Conservation (phyloP, 805 yeast genomes). For the Maudiozyma serrabonitensis region DNA sequence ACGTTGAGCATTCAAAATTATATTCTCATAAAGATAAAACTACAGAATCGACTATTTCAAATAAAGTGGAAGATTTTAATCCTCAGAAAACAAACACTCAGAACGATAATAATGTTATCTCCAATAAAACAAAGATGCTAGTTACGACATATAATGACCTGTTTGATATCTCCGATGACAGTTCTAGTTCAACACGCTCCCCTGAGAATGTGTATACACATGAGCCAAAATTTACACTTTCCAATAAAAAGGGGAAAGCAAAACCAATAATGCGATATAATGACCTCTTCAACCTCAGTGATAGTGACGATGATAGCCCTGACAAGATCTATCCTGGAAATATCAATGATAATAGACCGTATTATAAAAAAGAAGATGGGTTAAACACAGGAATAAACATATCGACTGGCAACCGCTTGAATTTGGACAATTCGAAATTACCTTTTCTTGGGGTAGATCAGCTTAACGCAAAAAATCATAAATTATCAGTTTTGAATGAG, state of each 20-base stretch:
- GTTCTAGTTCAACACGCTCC: not conserved
- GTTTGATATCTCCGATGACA: slow-evolving; percentile 6
- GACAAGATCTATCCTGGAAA: not conserved
- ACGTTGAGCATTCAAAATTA: not conserved
- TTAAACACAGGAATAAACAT: not conserved
- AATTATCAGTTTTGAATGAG: not conserved
- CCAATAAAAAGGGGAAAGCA: not conserved
- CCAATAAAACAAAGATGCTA: not conserved
- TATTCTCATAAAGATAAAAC: not conserved
- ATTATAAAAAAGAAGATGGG: not conserved
- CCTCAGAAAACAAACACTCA: not conserved
- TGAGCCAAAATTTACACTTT: not conserved
- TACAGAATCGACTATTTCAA: not conserved
- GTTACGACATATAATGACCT: slow-evolving; percentile 5
- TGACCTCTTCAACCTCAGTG: slow-evolving; percentile 8
- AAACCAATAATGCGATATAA: slow-evolving; percentile 1
- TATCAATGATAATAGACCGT: not conserved
- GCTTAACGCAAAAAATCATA: not conserved
- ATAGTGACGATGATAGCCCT: slow-evolving; percentile 3
- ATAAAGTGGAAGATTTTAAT: not conserved
- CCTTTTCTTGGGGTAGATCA: not conserved
- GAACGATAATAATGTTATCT: not conserved
- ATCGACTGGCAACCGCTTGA: not conserved
- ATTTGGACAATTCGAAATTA: not conserved
- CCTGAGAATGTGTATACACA: not conserved